These are phyloP conservation scores for Globisporangium middletonii DNA, from an alignment of 352 stramenopile genomes.

Conservation along the genomic window DNA sequence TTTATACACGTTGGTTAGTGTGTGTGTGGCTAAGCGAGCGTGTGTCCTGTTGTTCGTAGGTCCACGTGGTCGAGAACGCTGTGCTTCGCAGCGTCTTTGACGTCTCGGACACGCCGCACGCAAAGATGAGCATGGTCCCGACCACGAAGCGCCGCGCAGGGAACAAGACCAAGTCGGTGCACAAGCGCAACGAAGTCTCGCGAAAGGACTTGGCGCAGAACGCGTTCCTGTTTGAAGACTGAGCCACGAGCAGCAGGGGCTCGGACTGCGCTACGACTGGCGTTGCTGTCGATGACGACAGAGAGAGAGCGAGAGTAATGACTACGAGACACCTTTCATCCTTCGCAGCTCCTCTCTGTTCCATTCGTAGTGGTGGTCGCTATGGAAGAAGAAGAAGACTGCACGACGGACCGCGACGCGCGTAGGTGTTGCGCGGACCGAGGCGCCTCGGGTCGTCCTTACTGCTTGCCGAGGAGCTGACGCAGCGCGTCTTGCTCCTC, in stretches of 20 bases:
- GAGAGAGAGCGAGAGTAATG: no score
- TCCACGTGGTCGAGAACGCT: slow-evolving; percentile 49
- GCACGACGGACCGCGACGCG: no score
- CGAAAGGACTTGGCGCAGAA: slow-evolving; percentile 51
- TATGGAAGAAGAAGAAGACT: no score
- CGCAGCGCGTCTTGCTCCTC: slow-evolving; percentile 76
- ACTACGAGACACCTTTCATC: no score
- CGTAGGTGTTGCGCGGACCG: no score
- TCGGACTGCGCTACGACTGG: background rate
- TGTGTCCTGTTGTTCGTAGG: slow-evolving; percentile 6
- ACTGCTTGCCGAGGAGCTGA: slow-evolving; percentile 64
- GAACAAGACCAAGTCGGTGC: slow-evolving; percentile 39
- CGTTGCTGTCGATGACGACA: no score
- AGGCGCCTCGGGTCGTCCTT: background rate
- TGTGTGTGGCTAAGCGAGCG: background rate
- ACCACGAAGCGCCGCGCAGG: slow-evolving; percentile 41
- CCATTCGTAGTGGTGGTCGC: no score
- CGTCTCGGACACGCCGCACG: slow-evolving; percentile 37
- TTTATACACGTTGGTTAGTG: background rate
- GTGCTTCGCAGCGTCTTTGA: slow-evolving; percentile 62
- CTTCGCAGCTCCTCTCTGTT: no score
- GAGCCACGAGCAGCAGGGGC: slow-evolving; percentile 3
- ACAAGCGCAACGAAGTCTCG: slow-evolving; percentile 49
- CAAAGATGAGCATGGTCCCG: slow-evolving; percentile 41
- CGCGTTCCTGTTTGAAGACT: slow-evolving; percentile 63